Conservation (phyloP, 2,329 filamentous ascomycete genomes). For the Zymoseptoria passerinii region DNA sequence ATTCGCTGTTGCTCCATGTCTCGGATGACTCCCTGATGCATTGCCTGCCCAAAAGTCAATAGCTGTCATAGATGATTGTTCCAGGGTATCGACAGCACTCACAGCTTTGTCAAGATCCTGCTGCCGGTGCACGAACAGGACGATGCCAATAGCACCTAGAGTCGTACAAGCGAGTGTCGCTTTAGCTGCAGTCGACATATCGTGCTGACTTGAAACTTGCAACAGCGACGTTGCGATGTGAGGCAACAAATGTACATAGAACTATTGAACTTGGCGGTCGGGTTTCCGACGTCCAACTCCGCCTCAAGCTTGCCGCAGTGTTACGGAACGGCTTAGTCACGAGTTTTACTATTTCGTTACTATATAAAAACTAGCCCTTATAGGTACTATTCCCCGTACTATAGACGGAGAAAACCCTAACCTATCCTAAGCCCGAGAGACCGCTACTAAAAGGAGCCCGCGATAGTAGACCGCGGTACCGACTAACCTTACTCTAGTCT, state of each 20-base stretch:
- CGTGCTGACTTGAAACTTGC: not conserved
- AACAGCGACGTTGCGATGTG: conserved; percentile 1
- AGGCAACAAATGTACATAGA: conserved; percentile 1
- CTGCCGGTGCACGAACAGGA: conserved; percentile 81
- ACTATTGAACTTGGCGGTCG: not conserved
- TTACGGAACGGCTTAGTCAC: no score
- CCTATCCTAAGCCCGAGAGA: no score
- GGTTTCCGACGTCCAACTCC: conserved; percentile 4
- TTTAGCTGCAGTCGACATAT: conserved; percentile 86
- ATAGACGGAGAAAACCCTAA: no score
- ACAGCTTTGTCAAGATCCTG: conserved; percentile 79
- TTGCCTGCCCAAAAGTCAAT: conserved; percentile 52
- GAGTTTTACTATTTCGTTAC: no score
- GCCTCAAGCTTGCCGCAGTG: not conserved
- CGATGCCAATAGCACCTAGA: conserved; percentile 64
- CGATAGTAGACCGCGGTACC: no score
- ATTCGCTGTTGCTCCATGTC: conserved; percentile 90
- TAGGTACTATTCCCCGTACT: no score
- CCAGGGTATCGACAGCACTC: conserved; percentile 27
- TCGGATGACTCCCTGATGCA: conserved; percentile 89
- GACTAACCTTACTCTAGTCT: no score
- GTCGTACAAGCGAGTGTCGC: conserved; percentile 73
- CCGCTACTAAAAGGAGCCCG: no score
- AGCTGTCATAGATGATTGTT: not conserved
- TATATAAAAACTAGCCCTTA: no score